phyloP scores from a whole-genome alignment of 495 filamentous ascomycete genomes.

The Entonaema liquescens region DNA sequence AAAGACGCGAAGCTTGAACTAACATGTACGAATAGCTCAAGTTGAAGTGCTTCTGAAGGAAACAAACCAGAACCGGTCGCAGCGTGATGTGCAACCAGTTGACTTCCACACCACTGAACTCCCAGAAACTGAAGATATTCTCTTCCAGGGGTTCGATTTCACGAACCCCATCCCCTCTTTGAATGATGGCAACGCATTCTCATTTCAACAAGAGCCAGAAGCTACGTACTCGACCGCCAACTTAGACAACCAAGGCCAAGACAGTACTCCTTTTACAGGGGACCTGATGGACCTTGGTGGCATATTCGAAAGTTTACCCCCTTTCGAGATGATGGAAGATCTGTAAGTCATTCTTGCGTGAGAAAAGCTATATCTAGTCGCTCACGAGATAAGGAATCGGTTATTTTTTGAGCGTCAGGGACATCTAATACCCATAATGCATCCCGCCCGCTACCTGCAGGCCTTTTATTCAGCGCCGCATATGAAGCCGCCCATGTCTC shows the following conservation, averaged over 20 bases:
- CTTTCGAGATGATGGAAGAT: constrained; percentile 58
- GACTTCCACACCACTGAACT: constrained; percentile 9
- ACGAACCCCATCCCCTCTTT: constrained; percentile 17
- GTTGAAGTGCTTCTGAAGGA: constrained; percentile 56
- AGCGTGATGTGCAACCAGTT: constrained; percentile 5
- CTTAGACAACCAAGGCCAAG: constrained; percentile 19
- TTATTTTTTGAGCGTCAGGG: constrained; percentile 53
- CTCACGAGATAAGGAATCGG: constrained; percentile 46
- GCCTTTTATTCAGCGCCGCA: constrained; percentile 54
- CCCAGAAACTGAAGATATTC: constrained; percentile 28
- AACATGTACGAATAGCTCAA: constrained; percentile 49
- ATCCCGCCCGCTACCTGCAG: constrained; percentile 51
- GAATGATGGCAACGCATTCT: constrained; percentile 23
- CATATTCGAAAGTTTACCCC: constrained; percentile 54
- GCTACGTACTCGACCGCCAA: constrained; percentile 10
- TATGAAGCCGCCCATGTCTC: constrained; percentile 57
- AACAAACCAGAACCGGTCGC: constrained; percentile 34
- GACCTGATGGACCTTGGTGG: constrained; percentile 53
- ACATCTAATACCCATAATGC: constrained; percentile 52
- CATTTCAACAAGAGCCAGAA: constrained; percentile 24
- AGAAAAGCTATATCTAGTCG: background rate
- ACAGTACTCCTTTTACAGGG: constrained; percentile 13
- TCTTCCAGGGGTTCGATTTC: constrained; percentile 38
- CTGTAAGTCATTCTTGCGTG: constrained; percentile 47
- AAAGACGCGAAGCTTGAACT: background rate